phyloP scores from a whole-genome alignment of 2,329 filamentous ascomycete species.

The Penicillium paneum region DNA sequence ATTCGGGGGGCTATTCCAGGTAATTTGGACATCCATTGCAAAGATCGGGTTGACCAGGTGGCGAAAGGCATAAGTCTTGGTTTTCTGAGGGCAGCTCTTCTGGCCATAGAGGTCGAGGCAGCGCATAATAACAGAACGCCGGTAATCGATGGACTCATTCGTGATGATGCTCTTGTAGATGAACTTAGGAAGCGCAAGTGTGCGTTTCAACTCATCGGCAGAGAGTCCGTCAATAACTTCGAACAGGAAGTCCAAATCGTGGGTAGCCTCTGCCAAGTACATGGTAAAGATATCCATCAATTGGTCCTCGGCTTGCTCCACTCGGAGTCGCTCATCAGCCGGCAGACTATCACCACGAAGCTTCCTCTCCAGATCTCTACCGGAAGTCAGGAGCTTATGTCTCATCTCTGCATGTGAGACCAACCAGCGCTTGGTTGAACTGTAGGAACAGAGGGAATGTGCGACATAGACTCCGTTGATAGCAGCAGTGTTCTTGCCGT shows the following conservation, averaged over 20 bases:
- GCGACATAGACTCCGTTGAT: slow-evolving; percentile 87
- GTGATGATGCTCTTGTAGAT: slow-evolving; percentile 83
- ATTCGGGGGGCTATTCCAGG: slow-evolving; percentile 60
- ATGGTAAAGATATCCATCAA: slow-evolving; percentile 80
- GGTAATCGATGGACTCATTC: slow-evolving; percentile 80
- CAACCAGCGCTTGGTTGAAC: slow-evolving; percentile 65
- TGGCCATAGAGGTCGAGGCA: slow-evolving; percentile 85
- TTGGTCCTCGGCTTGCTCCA: slow-evolving; percentile 85
- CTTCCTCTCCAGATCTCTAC: slow-evolving; percentile 74
- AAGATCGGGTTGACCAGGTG: slow-evolving; percentile 94
- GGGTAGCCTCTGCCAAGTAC: slow-evolving; percentile 70
- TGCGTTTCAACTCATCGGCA: slow-evolving; percentile 73
- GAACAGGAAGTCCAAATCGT: slow-evolving; percentile 80
- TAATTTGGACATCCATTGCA: slow-evolving; percentile 89
- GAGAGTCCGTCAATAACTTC: slow-evolving; percentile 80
- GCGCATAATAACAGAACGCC: slow-evolving; percentile 74
- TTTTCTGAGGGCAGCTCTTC: slow-evolving; percentile 75
- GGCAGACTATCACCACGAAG: slow-evolving; percentile 69
- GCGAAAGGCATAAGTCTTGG: slow-evolving; percentile 88
- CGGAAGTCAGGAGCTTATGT: slow-evolving; percentile 58
- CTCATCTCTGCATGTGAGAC: slow-evolving; percentile 57
- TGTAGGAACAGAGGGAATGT: slow-evolving; percentile 69
- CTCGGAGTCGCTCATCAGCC: slow-evolving; percentile 71
- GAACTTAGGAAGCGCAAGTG: slow-evolving; percentile 72
- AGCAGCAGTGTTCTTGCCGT: slow-evolving; percentile 70